phyloP scores from a whole-genome alignment of 169 alveolate species.

The Plasmodium blacklocki region DNA sequence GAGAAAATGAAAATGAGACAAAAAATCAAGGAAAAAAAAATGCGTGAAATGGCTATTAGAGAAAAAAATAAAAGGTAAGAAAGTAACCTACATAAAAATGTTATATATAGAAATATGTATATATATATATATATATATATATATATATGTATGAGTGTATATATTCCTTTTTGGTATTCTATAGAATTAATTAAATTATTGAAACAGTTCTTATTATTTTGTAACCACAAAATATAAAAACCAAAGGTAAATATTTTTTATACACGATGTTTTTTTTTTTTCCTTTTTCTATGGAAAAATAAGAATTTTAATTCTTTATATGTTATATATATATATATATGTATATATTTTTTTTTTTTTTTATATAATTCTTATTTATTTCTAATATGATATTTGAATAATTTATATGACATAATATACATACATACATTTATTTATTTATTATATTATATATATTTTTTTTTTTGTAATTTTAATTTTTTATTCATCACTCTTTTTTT shows the following conservation, averaged over 20 bases:
- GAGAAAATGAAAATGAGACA: conserved; percentile 68
- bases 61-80: conserved; percentile 19
- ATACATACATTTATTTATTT: too few species aligned
- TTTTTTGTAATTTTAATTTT: too few species aligned
- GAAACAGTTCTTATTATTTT: neutral
- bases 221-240: too few species aligned
- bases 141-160: neutral
- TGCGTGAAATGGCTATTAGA: conserved; percentile 41
- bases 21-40: conserved; percentile 50
- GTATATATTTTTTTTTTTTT: neutral
- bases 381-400: too few species aligned
- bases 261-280: too few species aligned
- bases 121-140: neutral
- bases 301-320: neutral
- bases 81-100: neutral
- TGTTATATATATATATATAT: neutral
- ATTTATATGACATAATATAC: too few species aligned
- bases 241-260: too few species aligned
- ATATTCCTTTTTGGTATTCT: neutral
- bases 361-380: neutral
- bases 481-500: too few species aligned
- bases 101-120: neutral
- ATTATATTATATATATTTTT: too few species aligned
- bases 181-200: conserved; percentile 3
- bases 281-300: too few species aligned